These are phyloP conservation scores for Elsinoe arachidis DNA, from an alignment of 2,329 filamentous ascomycete genomes.

Conservation along the genomic window DNA sequence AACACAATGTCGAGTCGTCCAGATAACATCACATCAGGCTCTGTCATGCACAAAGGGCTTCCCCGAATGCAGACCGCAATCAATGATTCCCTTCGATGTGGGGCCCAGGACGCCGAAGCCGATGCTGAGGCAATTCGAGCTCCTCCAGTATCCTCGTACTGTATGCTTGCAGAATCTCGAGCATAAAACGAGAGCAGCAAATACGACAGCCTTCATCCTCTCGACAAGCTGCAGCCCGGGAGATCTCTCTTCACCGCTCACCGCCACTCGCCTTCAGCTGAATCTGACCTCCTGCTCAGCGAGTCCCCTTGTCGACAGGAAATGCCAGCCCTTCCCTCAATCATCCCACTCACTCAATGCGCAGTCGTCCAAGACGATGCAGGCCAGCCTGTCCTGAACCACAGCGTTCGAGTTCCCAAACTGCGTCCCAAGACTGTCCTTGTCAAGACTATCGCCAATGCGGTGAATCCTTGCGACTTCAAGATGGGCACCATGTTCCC, in stretches of 20 bases:
- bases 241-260: not conserved
- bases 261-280: not conserved
- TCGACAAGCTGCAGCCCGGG: not conserved
- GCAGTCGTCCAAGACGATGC: constrained; percentile 5
- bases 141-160: not conserved
- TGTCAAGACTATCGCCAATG: constrained; percentile 20
- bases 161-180: not conserved
- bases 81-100: not conserved
- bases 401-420: not conserved
- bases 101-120: not conserved
- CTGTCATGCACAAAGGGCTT: too few species aligned
- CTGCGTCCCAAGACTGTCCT: constrained; percentile 6
- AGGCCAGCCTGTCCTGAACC: not conserved
- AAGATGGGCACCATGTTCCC: constrained; percentile 27
- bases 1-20: not conserved
- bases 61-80: too few species aligned
- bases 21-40: not conserved
- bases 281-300: not conserved
- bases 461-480: constrained; percentile 31
- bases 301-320: too few species aligned
- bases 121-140: not conserved
- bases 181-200: not conserved
- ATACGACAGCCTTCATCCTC: not conserved
- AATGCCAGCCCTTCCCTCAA: too few species aligned
- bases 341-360: constrained; percentile 2